Conservation (phyloP, 139 green algal genomes). For the Nannochloris sp. region DNA sequence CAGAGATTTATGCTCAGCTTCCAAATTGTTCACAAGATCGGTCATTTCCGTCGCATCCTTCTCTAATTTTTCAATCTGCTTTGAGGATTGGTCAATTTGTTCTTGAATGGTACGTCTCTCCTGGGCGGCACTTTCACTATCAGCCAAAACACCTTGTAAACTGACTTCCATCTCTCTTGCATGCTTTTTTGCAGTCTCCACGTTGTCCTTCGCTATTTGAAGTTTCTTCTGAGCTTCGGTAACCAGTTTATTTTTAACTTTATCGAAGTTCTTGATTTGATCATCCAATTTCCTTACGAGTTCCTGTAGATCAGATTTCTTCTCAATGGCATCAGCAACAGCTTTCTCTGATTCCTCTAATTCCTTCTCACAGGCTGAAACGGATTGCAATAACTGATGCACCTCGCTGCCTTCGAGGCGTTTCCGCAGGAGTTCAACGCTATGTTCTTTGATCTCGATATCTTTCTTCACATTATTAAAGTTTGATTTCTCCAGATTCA, state of each 20-base stretch:
- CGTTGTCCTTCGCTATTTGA: slow-evolving; percentile 52
- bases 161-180: slow-evolving; percentile 25
- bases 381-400: slow-evolving; percentile 52
- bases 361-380: slow-evolving; percentile 43
- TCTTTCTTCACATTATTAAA: slow-evolving; percentile 59
- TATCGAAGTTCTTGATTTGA: slow-evolving; percentile 69
- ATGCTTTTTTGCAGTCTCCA: slow-evolving; percentile 45
- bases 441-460: slow-evolving; percentile 62
- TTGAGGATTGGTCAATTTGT: slow-evolving; percentile 40
- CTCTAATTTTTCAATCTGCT: slow-evolving; percentile 26
- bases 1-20: slow-evolving; percentile 32
- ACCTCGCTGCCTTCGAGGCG: slow-evolving; percentile 51
- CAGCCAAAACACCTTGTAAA: slow-evolving; percentile 29
- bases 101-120: slow-evolving; percentile 48
- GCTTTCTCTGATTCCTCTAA: slow-evolving; percentile 38
- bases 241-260: slow-evolving; percentile 56
- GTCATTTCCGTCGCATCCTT: slow-evolving; percentile 32
- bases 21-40: slow-evolving; percentile 15
- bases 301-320: slow-evolving; percentile 49
- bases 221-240: slow-evolving; percentile 64
- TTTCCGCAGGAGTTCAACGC: slow-evolving; percentile 58
- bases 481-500: slow-evolving; percentile 31
- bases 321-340: slow-evolving; percentile 35
- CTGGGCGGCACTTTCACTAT: slow-evolving; percentile 47
- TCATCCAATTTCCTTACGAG: slow-evolving; percentile 60